Conservation (phyloP, 2,329 filamentous ascomycete species). For the Exutisphaerella laricina region DNA sequence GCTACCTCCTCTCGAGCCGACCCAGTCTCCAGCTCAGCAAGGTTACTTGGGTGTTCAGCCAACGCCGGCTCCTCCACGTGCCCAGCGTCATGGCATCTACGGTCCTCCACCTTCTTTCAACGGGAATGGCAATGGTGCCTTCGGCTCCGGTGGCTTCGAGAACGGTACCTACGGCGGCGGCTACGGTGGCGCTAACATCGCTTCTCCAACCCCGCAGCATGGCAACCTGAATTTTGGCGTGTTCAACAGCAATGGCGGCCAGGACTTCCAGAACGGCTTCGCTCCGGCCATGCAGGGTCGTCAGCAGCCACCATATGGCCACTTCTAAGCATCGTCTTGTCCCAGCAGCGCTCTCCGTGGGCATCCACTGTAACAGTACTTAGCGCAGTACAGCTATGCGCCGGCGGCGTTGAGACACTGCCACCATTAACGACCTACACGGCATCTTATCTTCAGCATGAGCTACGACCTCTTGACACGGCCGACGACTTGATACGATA, state of each 20-base stretch:
- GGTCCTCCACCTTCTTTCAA: conserved; percentile 23
- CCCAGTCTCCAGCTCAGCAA: conserved; percentile 1
- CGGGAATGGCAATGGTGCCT: conserved; percentile 12
- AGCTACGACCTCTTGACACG: conserved; percentile 19
- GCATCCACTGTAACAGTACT: conserved; percentile 18
- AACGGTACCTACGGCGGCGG: conserved; percentile 12
- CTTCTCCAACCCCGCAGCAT: conserved; percentile 29
- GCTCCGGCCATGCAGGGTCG: conserved; percentile 13
- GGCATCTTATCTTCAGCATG: conserved; percentile 15
- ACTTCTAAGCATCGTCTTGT: conserved; percentile 22
- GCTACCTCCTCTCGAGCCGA: conserved; percentile 19
- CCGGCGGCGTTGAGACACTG: conserved; percentile 10
- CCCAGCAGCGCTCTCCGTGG: conserved; percentile 2
- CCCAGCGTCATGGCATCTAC: conserved; percentile 28
- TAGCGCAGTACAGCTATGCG: conserved; percentile 6
- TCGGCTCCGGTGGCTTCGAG: conserved; percentile 14
- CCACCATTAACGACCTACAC: conserved; percentile 14
- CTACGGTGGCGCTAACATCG: conserved; percentile 20
- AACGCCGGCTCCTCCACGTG: conserved; percentile 18
- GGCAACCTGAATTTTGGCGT: conserved; percentile 21
- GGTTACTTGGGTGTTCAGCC: conserved; percentile 7
- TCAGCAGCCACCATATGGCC: conserved; percentile 21
- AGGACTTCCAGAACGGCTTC: conserved; percentile 21
- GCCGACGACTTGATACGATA: conserved; percentile 16
- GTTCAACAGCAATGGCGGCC: conserved; percentile 14